Evolutionary conservation across 2,329 filamentous ascomycete species (phyloP).

Genomic region (Aspergillus aculeatus): DNA sequence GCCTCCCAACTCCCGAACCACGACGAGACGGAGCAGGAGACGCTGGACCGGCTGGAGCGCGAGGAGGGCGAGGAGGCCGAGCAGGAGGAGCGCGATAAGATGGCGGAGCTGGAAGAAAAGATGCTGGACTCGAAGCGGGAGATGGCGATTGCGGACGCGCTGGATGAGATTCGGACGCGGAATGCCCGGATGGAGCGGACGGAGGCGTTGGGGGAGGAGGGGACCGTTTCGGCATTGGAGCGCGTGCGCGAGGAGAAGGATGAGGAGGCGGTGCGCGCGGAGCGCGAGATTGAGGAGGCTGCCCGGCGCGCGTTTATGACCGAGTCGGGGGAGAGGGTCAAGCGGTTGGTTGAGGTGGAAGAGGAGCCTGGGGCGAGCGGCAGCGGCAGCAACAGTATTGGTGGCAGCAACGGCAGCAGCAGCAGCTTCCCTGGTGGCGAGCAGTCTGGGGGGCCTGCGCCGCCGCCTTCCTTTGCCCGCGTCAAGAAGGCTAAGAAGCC

Average conservation of each 20-base stretch:
- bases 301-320: constrained; percentile 75
- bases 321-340: constrained; percentile 55
- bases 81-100: constrained; percentile 77
- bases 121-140: constrained; percentile 88
- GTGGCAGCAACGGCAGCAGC: no score
- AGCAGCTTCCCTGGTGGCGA: constrained; percentile 24
- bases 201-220: constrained; percentile 63
- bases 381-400: constrained; percentile 4
- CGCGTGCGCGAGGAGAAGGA: constrained; percentile 59
- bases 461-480: constrained; percentile 67
- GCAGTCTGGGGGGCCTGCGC: constrained; percentile 43
- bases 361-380: constrained; percentile 17
- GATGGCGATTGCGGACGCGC: constrained; percentile 92
- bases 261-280: constrained; percentile 63
- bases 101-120: constrained; percentile 93
- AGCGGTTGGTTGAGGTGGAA: constrained; percentile 43
- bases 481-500: constrained; percentile 87
- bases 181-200: constrained; percentile 85
- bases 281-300: constrained; percentile 79
- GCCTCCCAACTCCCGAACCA: constrained; percentile 52
- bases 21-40: constrained; percentile 82
- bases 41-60: constrained; percentile 76
- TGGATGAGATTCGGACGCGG: constrained; percentile 89
- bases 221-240: constrained; percentile 40
- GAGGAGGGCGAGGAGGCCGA: constrained; percentile 66